Evolutionary conservation across 1,284 basidiomycete species (phyloP), one percentile per base, ranked within the genome.

Genomic region (Takashimella koratensis): DNA sequence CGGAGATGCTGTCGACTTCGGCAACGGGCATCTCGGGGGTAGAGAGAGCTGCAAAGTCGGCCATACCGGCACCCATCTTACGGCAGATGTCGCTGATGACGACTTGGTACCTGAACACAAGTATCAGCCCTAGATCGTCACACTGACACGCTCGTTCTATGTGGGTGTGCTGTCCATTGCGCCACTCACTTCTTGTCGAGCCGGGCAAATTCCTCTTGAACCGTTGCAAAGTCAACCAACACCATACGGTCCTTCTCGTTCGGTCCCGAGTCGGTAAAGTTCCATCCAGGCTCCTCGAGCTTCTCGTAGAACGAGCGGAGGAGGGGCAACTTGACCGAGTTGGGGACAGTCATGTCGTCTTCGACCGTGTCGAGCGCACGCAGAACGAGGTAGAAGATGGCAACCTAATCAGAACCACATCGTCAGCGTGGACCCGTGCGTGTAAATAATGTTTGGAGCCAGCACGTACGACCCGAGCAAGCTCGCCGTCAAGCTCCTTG

Each of bases 311-410:
- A 95, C 13, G 84, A 77, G 42, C 90, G 84, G 39, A 99, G 81
- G 13, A 98, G 68, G 10, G 89, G 87, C 54, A 95, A 87, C 74
- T 99, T 99, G 63, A 86, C 77, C 11, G 85, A 79, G 73, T 93
- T 87, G 1, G 88, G 82, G 54, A 99, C 84, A 2, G 93, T 90
- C 93, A 98, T 98, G 79, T 99, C 95, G 74, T 98, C 95, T 75
- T 99, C 95, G 57, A 99, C 83, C 11, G 96, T 98, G 76, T 98
- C 96, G 26, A 98, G 79, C 1, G 85, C 95, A 23, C 95, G 85
- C 5, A 99, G 82, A 4, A 95, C 88, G 49, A 99, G 84, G 76
- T 98, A 99, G 77, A 97, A 98, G 58, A 99, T 76, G 73, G 90
- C 93, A 60, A 97, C 85, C 91, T 94, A 64, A 43, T 12, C 6